These are phyloP conservation scores for Epichloe brachyelytri DNA, from an alignment of 2,329 filamentous ascomycete genomes.

Conservation along the genomic window DNA sequence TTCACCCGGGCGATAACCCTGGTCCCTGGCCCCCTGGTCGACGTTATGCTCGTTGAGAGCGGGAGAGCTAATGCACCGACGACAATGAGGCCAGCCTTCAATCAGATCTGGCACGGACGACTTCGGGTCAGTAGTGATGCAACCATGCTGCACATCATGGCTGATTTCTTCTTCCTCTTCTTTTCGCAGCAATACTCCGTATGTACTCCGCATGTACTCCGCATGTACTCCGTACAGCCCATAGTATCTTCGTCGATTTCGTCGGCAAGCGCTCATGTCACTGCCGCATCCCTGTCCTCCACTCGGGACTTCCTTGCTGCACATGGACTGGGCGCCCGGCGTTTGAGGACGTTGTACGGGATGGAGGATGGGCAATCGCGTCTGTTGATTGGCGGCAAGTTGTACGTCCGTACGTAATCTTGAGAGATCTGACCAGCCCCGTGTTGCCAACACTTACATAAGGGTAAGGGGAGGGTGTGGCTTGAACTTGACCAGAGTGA, in stretches of 20 bases:
- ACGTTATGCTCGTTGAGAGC: constrained; percentile 6
- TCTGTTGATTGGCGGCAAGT: not conserved
- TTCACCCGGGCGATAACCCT: not conserved
- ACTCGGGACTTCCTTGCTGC: not conserved
- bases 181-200: too few species aligned
- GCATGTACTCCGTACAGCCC: too few species aligned
- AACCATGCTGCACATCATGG: not conserved
- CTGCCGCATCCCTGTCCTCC: not conserved
- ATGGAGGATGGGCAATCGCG: not conserved
- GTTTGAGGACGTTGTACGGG: not conserved
- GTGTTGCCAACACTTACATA: not conserved
- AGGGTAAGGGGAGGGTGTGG: not conserved
- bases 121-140: not conserved
- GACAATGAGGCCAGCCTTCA: not conserved
- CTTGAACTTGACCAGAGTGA: not conserved
- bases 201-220: too few species aligned
- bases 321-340: not conserved
- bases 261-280: not conserved
- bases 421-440: constrained; percentile 3
- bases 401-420: constrained; percentile 1
- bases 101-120: constrained; percentile 2
- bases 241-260: not conserved
- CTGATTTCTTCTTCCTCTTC: not conserved
- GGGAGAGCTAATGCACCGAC: constrained; percentile 12
- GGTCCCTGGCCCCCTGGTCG: not conserved